Evolutionary conservation across 441 rosid species (phyloP), one percentile per base, ranked within the genome.

Genomic region (Pelargonium australe): DNA sequence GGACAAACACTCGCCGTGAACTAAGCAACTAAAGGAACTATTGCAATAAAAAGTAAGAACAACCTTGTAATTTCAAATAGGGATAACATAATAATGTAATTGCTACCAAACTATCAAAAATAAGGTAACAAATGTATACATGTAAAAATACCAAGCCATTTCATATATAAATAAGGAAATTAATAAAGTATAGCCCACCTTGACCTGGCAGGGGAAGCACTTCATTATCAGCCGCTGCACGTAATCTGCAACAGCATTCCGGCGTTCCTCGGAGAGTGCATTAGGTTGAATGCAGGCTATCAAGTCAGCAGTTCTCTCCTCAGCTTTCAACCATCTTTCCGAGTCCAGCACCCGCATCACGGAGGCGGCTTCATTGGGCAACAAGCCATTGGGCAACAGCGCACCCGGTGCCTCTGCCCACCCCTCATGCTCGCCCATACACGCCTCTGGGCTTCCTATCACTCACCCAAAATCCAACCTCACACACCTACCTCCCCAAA

Each of bases 231-330:
- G 99, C 74, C 88, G 83, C 73, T 81, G 80, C 17, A 92, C 98
- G 73, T 95, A 95, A 40, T 75, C 81, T 1, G 98, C 95, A 11
- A 95, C 98, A 8, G 86, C 97, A 79, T 87, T 89, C n/a, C 99
- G 82, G 17, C 87, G 94, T 77, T 83, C 79, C 84, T 92, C 97
- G 0, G 99, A 89, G 44, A 88, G 91, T 23, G 77, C 69, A 71
- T 87, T 82, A 6, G 99, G 98, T 83, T 92, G 86, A 79, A 95
- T 89, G 78, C 95, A 84, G 65, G 81, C 81, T 49, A 95, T 92
- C 25, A 95, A 97, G 75, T 89, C 86, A 0, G 89, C 86, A 14
- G 93, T 92, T 81, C 87, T 85, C 76, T 85, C 89, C 79, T 92
- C 97, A 0, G 93, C 99, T 77, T 80, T 85, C 9, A 76, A 75